Evolutionary conservation across 2,329 filamentous ascomycete species (phyloP), one percentile per base, ranked within the genome.

Genomic region (Coleophoma crateriformis): DNA sequence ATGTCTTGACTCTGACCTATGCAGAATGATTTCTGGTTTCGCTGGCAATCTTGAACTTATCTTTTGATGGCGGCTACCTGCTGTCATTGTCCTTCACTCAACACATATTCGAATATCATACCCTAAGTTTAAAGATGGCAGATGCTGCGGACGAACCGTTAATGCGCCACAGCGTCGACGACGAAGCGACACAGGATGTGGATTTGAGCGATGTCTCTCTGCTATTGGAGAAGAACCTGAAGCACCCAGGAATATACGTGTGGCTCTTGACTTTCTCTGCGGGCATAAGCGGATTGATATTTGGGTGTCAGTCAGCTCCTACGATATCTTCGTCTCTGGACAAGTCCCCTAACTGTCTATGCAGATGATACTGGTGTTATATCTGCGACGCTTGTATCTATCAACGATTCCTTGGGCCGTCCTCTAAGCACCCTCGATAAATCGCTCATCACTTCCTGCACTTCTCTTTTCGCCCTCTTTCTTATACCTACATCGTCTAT

Each of bases 401-500:
- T 87, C 55, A 77, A 76, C 46, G 72, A 69, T 2, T 79, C 81
- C 8, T 77, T 87, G 33, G 64, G 69, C 49, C 77, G 76, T 43
- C 65, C 72, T 8, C 72, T 87, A 22, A 82, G 76, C 1, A 79
- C 81, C 0, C 67, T 84, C 59, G 82, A 87, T 66, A 88, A 84
- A 64, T 87, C 84, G 7, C 71, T 88, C 55, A 84, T 87, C 59
- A 88, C 85, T 3, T 84, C 82, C n/a, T 78, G 77, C 19, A 87
- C 85, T 5, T 79, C 82, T 4, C 75, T 88, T 44, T 78, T 84
- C 53, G 85, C 85, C 4, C 77, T 86, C 4, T 60, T 82, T 49
- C 69, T 81, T 38, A 86, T 83, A 2, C 83, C 85, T 2, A 72
- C 82, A 38, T 80, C 82, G 2, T 85, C 82, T 3, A 57, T 82